phyloP scores from a whole-genome alignment of 768 basidiomycete genomes.

The Lentinula guzmanii region DNA sequence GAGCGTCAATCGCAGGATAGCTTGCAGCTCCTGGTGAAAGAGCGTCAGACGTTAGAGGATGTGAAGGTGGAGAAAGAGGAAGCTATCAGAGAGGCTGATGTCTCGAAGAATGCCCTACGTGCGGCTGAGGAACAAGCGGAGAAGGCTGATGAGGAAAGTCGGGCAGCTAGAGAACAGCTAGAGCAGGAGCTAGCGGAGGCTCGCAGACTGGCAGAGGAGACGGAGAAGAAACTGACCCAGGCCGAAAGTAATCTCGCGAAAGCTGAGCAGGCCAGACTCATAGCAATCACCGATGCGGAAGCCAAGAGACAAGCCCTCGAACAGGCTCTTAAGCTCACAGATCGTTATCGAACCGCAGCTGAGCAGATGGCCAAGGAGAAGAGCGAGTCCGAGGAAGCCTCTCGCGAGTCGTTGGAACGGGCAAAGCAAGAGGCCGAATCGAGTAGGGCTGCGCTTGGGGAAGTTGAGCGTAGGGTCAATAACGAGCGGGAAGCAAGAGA shows the following conservation, averaged over 20 bases:
- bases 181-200: slow-evolving; percentile 1
- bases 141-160: background rate
- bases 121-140: background rate
- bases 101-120: background rate
- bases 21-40: background rate
- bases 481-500: background rate
- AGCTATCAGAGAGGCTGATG: background rate
- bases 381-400: background rate
- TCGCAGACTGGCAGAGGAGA: background rate
- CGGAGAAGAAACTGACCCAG: background rate
- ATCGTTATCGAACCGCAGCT: background rate
- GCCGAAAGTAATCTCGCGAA: background rate
- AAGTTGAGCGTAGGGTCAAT: background rate
- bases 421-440: background rate
- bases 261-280: background rate
- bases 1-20: slow-evolving; percentile 1
- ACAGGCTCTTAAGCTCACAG: background rate
- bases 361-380: slow-evolving; percentile 2
- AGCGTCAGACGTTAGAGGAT: background rate
- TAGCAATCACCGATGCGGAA: background rate
- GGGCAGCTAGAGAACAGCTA: background rate
- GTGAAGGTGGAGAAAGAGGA: background rate
- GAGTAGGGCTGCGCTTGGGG: background rate
- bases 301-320: background rate
- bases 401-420: background rate